Conservation (phyloP, 305 asterid species). For the Solanum aculeatissimum region DNA sequence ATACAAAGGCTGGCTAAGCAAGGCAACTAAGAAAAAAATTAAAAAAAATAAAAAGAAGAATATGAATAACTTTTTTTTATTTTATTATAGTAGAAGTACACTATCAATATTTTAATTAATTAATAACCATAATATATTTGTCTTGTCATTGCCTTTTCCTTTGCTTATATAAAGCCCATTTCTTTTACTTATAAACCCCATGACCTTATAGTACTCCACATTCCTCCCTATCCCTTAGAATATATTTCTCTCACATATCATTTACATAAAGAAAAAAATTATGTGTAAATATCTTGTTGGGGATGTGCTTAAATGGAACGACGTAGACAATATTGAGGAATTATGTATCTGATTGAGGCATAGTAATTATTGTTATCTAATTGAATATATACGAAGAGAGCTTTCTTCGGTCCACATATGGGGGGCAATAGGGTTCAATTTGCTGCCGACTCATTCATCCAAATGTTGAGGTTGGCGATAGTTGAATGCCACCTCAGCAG, state of each 20-base stretch:
- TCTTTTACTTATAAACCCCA: neutral
- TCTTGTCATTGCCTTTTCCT: slow-evolving; percentile 17
- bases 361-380: neutral
- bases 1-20: neutral
- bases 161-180: slow-evolving; percentile 40
- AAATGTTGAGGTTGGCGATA: slow-evolving; percentile 30
- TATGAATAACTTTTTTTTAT: slow-evolving; percentile 14
- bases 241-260: neutral
- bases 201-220: neutral
- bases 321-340: no score
- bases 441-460: slow-evolving; percentile 98
- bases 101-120: slow-evolving; percentile 5
- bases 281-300: neutral
- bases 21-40: neutral
- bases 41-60: slow-evolving; percentile 1
- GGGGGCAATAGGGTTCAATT: slow-evolving; percentile 59
- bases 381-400: slow-evolving; percentile 35
- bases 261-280: neutral
- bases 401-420: slow-evolving; percentile 84
- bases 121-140: slow-evolving; percentile 9
- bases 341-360: neutral
- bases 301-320: neutral
- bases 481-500: slow-evolving; percentile 10
- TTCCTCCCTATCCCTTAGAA: neutral
- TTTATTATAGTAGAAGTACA: neutral